These are phyloP conservation scores for Hibiscus syriacus DNA, from an alignment of 345 rosid genomes.

Conservation along the genomic window DNA sequence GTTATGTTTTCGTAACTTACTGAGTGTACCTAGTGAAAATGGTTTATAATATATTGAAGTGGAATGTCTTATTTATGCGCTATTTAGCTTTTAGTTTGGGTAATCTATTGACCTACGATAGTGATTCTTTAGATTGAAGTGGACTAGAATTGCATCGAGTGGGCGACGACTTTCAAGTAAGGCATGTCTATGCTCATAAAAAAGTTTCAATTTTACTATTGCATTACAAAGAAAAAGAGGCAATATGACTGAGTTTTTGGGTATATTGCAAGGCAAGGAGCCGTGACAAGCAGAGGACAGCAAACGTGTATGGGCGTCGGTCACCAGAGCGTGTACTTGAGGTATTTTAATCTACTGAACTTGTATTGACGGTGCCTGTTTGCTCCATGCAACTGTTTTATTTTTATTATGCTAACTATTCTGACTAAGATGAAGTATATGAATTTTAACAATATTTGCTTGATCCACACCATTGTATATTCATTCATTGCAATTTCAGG, in stretches of 20 bases:
- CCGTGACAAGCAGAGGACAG: conserved; percentile 16
- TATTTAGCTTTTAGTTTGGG: not conserved
- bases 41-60: not conserved
- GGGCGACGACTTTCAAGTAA: conserved; percentile 25
- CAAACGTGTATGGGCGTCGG: conserved; percentile 36
- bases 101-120: conserved; percentile 2
- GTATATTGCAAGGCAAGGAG: conserved; percentile 32
- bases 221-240: not conserved
- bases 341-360: conserved; percentile 28
- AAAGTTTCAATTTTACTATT: not conserved
- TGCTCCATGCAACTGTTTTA: not conserved
- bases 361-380: not conserved
- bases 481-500: conserved; percentile 28
- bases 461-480: not conserved
- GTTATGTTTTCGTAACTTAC: not conserved
- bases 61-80: not conserved
- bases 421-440: not conserved
- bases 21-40: not conserved
- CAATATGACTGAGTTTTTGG: conserved; percentile 16
- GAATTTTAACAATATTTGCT: not conserved
- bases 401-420: not conserved
- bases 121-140: conserved; percentile 38
- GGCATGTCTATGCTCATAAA: conserved; percentile 32
- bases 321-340: conserved; percentile 54
- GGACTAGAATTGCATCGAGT: conserved; percentile 20